Evolutionary conservation across 2,329 filamentous ascomycete genomes (phyloP).

Genomic region (Chaetomiaceae sp.): DNA sequence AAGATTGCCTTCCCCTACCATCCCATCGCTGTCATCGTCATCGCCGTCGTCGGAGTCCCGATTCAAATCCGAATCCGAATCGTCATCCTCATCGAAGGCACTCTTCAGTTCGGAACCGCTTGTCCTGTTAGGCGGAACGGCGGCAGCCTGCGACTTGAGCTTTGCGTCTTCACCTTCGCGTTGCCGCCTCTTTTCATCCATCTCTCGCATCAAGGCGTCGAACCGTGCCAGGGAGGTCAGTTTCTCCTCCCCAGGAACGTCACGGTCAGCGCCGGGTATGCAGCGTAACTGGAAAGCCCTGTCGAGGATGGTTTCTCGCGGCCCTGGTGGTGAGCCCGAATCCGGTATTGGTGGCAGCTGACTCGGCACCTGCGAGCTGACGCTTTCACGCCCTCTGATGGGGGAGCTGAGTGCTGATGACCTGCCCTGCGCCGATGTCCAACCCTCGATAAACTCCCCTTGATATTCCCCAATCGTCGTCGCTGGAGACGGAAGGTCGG

Average conservation of each 20-base stretch:
- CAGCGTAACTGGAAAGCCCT: slow-evolving; percentile 60
- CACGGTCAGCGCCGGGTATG: slow-evolving; percentile 56
- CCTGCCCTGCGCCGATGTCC: slow-evolving; percentile 56
- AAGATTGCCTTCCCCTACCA: slow-evolving; percentile 29
- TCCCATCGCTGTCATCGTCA: slow-evolving; percentile 36
- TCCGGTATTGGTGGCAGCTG: slow-evolving; percentile 34
- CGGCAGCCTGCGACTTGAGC: slow-evolving; percentile 22
- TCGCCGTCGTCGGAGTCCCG: slow-evolving; percentile 38
- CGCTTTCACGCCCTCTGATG: slow-evolving; percentile 49
- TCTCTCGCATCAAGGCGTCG: slow-evolving; percentile 61
- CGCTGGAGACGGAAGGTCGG: slow-evolving; percentile 54
- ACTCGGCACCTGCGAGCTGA: slow-evolving; percentile 45
- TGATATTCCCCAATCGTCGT: slow-evolving; percentile 49
- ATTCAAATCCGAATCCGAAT: slow-evolving; percentile 40
- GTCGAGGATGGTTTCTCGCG: slow-evolving; percentile 63
- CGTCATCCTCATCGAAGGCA: slow-evolving; percentile 51
- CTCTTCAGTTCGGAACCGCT: slow-evolving; percentile 41
- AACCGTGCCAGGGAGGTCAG: slow-evolving; percentile 62
- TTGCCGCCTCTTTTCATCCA: slow-evolving; percentile 47
- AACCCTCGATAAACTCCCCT: slow-evolving; percentile 56
- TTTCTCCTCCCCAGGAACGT: slow-evolving; percentile 56
- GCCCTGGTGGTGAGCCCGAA: slow-evolving; percentile 48
- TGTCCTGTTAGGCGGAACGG: slow-evolving; percentile 17
- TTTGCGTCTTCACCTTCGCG: slow-evolving; percentile 34
- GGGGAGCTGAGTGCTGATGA: slow-evolving; percentile 57